Evolutionary conservation across 331 rosid genomes (phyloP), one percentile per base, ranked within the genome.

Genomic region (Malus hybrid): DNA sequence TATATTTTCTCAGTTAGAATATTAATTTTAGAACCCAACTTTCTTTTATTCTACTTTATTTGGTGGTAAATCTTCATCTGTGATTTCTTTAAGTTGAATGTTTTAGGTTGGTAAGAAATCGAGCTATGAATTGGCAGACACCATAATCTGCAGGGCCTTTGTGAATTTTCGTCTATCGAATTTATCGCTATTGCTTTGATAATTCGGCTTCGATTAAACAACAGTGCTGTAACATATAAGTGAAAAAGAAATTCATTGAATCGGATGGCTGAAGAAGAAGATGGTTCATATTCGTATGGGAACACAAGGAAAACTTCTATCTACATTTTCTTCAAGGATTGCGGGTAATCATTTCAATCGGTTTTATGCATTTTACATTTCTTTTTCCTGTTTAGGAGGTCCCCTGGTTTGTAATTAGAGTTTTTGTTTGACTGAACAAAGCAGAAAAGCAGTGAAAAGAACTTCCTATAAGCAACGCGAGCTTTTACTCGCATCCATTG

Each of bases 281-380:
- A 52, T 57, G 63, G 15, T 39, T 48, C 81, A 50, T 81, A 72
- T 86, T 62, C 87, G 24, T 62, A 61, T 26, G 82, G 81, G 57
- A 87, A 87, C 68, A 78, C 78, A 82, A 73, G 77, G 82, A 88
- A 73, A 65, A 68, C 80, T 52, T 86, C 92, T 48, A 26, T 82
- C 32, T 80, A 61, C 72, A 70, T 82, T 78, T 87, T 89, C 82
- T 91, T 89, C 36, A 84, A 89, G 82, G 87, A 87, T 72, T 78
- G 78, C 71, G 80, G 97, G 97, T 89, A 86, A 50, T 61, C 46
- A 24, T 36, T 74, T 20, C 24, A 1, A 58, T 58, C 56, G 10
- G n/a, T 28, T 33, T 26, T 16, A 55, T 33, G 24, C 29, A 16
- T 63, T 76, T 39, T 28, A 15, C 68, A 26, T 50, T 56, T 66